phyloP scores from a whole-genome alignment of 1,284 basidiomycete genomes.

The Austropuccinia psidii region DNA sequence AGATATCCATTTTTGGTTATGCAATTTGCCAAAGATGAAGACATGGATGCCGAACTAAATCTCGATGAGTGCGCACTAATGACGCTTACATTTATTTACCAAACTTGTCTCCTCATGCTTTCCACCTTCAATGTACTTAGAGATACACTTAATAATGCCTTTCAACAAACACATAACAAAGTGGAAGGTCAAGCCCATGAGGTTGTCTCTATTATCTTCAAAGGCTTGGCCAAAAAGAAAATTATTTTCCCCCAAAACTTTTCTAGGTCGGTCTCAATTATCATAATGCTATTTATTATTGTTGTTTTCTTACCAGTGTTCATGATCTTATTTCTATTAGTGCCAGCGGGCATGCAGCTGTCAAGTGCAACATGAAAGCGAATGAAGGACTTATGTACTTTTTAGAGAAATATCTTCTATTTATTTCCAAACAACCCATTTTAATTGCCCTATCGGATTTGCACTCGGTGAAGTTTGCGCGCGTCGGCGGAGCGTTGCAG shows the following conservation, averaged over 20 bases:
- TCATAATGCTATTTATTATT: neutral
- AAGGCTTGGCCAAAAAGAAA: conserved; percentile 80
- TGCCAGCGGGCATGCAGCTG: conserved; percentile 52
- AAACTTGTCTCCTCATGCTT: neutral
- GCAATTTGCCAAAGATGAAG: conserved; percentile 93
- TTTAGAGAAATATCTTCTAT: conserved; percentile 95
- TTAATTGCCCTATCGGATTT: conserved; percentile 87
- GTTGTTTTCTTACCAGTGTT: neutral
- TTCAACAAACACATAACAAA: conserved; percentile 30
- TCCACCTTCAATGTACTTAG: neutral
- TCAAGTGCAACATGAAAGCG: conserved; percentile 97
- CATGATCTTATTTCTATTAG: conserved; percentile 41
- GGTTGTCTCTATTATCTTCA: conserved; percentile 90
- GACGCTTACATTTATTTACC: neutral
- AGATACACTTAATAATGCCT: conserved; percentile 8
- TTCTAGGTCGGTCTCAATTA: conserved; percentile 57
- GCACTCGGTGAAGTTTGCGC: conserved; percentile 84
- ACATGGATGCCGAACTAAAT: conserved; percentile 91
- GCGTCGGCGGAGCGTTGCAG: conserved; percentile 81
- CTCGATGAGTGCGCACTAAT: conserved; percentile 69
- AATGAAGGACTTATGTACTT: conserved; percentile 95
- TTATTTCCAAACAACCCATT: conserved; percentile 92
- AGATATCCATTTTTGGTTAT: conserved; percentile 96
- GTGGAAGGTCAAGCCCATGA: conserved; percentile 49
- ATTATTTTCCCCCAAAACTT: conserved; percentile 75